Evolutionary conservation across 768 basidiomycete species (phyloP).

Genomic region (Thelephora aurantiotincta): DNA sequence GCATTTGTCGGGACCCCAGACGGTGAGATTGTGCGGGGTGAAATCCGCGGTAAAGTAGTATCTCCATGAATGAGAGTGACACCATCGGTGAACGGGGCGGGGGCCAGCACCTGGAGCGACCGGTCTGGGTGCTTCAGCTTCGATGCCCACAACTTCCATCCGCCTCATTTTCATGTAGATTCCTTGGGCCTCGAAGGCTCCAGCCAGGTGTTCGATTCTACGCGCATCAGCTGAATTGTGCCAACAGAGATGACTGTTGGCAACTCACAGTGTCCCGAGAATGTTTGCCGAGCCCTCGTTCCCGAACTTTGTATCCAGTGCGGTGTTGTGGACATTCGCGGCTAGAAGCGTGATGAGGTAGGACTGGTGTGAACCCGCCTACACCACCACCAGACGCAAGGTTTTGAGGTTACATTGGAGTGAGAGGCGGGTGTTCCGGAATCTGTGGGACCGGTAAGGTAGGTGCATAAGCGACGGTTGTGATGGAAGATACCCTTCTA

Average conservation of each 20-base stretch:
- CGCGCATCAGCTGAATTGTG: neutral
- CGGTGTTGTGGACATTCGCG: no score
- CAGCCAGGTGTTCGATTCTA: slow-evolving; percentile 61
- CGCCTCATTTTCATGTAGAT: slow-evolving; percentile 59
- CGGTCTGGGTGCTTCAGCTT: slow-evolving; percentile 66
- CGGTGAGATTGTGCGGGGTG: slow-evolving; percentile 66
- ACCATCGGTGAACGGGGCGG: slow-evolving; percentile 76
- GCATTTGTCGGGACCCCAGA: slow-evolving; percentile 79
- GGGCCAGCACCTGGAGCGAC: slow-evolving; percentile 69
- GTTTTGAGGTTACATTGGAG: no score
- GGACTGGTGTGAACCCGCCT: no score
- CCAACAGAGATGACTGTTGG: neutral
- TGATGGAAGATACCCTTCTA: no score
- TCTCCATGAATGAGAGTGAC: slow-evolving; percentile 81
- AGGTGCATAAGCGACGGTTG: no score
- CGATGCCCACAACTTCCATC: slow-evolving; percentile 78
- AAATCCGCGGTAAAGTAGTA: slow-evolving; percentile 71
- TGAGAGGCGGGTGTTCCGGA: no score
- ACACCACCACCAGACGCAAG: no score
- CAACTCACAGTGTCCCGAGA: slow-evolving; percentile 51
- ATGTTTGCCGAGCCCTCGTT: slow-evolving; percentile 57
- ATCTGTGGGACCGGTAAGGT: no score
- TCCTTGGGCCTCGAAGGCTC: slow-evolving; percentile 60
- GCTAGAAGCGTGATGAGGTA: no score
- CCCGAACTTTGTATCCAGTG: slow-evolving; percentile 46